phyloP scores from a whole-genome alignment of 164 flowering plant genomes.

The Vitis amurensis region DNA sequence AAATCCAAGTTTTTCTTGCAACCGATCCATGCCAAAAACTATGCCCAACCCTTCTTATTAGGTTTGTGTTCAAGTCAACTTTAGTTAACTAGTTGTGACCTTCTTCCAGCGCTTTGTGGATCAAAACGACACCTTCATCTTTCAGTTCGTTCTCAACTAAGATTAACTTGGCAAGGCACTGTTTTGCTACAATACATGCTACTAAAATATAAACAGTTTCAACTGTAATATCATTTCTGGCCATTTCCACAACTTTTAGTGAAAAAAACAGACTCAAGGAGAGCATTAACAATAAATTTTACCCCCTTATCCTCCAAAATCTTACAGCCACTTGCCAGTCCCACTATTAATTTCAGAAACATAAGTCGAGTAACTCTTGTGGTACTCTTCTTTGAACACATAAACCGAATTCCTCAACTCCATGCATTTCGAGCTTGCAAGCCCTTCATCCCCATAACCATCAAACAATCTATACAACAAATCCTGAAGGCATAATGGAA shows the following conservation, averaged over 20 bases:
- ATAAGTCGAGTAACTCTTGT: constrained; percentile 28
- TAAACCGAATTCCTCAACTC: too few species aligned
- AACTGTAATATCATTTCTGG: constrained; percentile 40
- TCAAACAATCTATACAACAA: constrained; percentile 52
- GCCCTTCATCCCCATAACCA: constrained; percentile 49
- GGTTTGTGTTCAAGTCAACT: constrained; percentile 38
- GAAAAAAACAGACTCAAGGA: constrained; percentile 30
- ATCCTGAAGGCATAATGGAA: constrained; percentile 57
- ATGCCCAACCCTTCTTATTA: constrained; percentile 41
- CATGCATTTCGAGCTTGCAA: constrained; percentile 32
- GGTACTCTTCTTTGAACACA: too few species aligned
- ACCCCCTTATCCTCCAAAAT: constrained; percentile 35
- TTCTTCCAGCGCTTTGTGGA: constrained; percentile 26
- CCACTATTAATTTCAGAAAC: constrained; percentile 45
- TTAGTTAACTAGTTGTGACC: constrained; percentile 29
- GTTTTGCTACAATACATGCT: constrained; percentile 24
- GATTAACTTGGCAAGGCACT: constrained; percentile 28
- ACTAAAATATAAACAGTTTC: constrained; percentile 30
- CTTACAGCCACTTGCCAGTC: constrained; percentile 22
- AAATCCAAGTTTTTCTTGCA: constrained; percentile 25
- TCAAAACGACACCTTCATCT: constrained; percentile 36
- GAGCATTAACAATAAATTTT: constrained; percentile 28
- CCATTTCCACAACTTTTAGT: constrained; percentile 40
- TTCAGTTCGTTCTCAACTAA: constrained; percentile 42
- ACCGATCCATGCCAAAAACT: constrained; percentile 35